Base-by-base conservation (phyloP, 179 eudicot genomes). In the Drosera spatulata region DNA sequence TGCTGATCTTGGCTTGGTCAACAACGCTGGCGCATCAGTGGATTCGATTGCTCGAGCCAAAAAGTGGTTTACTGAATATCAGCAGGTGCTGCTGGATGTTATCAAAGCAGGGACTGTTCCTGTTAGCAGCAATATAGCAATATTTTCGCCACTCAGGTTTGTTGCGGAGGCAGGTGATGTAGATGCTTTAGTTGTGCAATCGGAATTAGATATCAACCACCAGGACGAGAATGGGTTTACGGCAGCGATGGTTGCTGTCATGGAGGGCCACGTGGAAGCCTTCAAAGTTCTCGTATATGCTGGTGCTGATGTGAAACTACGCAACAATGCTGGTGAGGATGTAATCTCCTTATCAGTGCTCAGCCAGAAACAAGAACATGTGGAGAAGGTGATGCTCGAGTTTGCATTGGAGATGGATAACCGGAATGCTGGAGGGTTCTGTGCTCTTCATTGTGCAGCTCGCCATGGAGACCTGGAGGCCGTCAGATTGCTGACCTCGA, bases 371-470 rank as follows among this genome's bases (percentile, higher is more conserved):
- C 68, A 75, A 3, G 87, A 88, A 61, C 66, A 67, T 10, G 79
- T 88, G 61, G 96, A 86, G 68, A 86, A 83, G 73, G 93, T 93
- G 11, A 67, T 93, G 83, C 84, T 93, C 1, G 86, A 89, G 62
- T 82, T 79, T 52, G 93, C 93, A 5, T 85, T 93, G 2, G 82
- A 88, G 49, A 86, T 78, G 69, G 96, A 83, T 48, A 83, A 78
- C 40, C 79, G 69, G 48, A 74, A 67, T 63, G 76, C 76, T 2
- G 82, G 66, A 70, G 82, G 89, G 1, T 93, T 89, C 62, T 78
- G 74, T 43, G 93, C 90, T 3, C 69, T 89, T 10, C 96, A 86
- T 43, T 86, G 88, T 65, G 99, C 99, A 7, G 86, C 96, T 42
- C 81, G 95, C 2, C 70, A 69, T 33, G 95, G 91, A 8, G 95